These are phyloP conservation scores for Metschnikowia lunata DNA, from an alignment of 805 yeast species.

Conservation along the genomic window DNA sequence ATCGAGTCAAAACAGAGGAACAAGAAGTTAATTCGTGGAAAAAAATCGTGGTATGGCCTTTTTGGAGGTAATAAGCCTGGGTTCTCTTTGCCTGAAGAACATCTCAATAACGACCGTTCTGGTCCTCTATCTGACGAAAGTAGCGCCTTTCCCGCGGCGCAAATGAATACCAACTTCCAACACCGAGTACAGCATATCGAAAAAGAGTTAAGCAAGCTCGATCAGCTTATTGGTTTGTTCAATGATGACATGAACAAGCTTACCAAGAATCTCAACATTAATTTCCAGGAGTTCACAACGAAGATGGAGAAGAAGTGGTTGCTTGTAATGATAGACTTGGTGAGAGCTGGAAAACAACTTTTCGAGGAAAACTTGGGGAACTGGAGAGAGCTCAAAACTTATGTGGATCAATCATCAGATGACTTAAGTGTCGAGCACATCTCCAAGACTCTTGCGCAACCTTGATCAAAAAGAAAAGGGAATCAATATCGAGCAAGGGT, in stretches of 20 bases:
- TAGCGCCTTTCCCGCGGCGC: constrained; percentile 3
- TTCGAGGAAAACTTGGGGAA: constrained; percentile 13
- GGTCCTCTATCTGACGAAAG: constrained; percentile 3
- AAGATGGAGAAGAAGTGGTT: constrained; percentile 42
- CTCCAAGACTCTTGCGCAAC: neutral
- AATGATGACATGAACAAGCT: constrained; percentile 41
- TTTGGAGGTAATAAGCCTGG: constrained; percentile 35
- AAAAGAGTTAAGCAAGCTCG: constrained; percentile 41
- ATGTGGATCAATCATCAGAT: constrained; percentile 4
- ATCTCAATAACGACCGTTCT: neutral
- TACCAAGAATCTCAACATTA: constrained; percentile 40
- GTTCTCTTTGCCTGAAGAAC: constrained; percentile 14
- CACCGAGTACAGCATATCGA: constrained; percentile 33
- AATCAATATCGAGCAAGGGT: too few relatives aligned
- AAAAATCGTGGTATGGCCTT: constrained; percentile 41
- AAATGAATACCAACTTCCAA: constrained; percentile 19
- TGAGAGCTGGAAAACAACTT: constrained; percentile 31
- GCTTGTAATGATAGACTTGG: constrained; percentile 32
- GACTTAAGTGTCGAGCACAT: constrained; percentile 1
- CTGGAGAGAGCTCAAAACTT: constrained; percentile 32
- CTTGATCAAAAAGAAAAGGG: neutral
- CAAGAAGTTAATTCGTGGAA: constrained; percentile 16
- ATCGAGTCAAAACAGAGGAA: constrained; percentile 25
- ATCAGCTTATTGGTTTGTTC: constrained; percentile 44
- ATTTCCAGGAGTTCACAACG: constrained; percentile 32